Percentiles rank a stretch among this genome's conserved stretches.
Evolutionary conservation across 129 eudicot species (phyloP).

Genomic region (Flaveria bidentis): DNA sequence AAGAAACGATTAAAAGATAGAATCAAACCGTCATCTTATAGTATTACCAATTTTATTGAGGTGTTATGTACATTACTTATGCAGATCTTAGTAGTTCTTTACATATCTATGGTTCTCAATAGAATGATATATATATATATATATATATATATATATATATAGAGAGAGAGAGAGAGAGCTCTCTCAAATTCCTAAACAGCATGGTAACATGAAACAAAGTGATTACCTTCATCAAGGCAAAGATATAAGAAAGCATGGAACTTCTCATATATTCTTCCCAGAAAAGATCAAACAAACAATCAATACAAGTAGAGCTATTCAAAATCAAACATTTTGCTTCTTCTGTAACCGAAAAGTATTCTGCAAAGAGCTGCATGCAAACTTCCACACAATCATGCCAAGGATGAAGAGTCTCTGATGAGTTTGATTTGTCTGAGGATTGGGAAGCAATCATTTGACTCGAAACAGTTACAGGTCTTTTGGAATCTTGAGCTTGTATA

Average conservation of each 20-base stretch:
- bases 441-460: constrained; percentile 35
- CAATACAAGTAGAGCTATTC: constrained; percentile 68
- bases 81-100: no score
- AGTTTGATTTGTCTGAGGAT: constrained; percentile 29
- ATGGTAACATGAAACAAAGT: constrained; percentile 10
- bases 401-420: constrained; percentile 32
- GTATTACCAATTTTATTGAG: no score
- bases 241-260: constrained; percentile 66
- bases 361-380: constrained; percentile 69
- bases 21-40: no score
- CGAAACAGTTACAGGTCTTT: constrained; percentile 40
- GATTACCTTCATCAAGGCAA: constrained; percentile 93
- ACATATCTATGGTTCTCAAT: no score
- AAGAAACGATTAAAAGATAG: no score
- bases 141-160: background rate
- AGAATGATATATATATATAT: background rate
- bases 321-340: constrained; percentile 70
- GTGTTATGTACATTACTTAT: no score
- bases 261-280: constrained; percentile 85
- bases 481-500: constrained; percentile 73
- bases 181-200: constrained; percentile 14
- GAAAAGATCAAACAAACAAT: constrained; percentile 79
- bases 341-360: constrained; percentile 60
- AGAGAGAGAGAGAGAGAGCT: constrained; percentile 8
- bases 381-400: constrained; percentile 63